Conservation (phyloP, 805 yeast genomes). For the Vanderwaltozyma tropicalis region DNA sequence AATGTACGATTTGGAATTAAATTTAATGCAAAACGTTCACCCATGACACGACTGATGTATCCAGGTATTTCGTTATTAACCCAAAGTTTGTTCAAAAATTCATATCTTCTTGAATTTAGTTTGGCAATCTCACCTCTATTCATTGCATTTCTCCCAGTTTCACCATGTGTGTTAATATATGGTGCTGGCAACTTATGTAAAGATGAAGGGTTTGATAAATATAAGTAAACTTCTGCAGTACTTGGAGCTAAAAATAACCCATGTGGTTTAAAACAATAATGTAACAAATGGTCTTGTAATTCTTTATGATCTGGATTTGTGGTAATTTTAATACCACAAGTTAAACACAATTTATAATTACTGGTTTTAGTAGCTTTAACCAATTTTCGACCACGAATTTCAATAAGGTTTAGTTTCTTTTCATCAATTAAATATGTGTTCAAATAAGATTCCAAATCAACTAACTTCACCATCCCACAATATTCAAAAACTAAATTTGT, state of each 20-base stretch:
- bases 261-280: constrained; percentile 24
- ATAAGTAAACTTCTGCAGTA: constrained; percentile 24
- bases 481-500: constrained; percentile 24
- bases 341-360: constrained; percentile 34
- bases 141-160: constrained; percentile 45
- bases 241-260: constrained; percentile 31
- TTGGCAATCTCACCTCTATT: constrained; percentile 46
- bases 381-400: constrained; percentile 23
- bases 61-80: constrained; percentile 47
- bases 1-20: constrained; percentile 13
- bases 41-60: constrained; percentile 32
- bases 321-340: constrained; percentile 35
- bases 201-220: constrained; percentile 25
- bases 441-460: constrained; percentile 41
- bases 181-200: constrained; percentile 44
- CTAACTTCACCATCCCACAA: constrained; percentile 45
- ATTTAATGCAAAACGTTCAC: constrained; percentile 23
- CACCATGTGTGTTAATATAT: constrained; percentile 66
- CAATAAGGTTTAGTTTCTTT: constrained; percentile 16
- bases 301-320: constrained; percentile 22
- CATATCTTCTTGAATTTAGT: constrained; percentile 44
- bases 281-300: constrained; percentile 21
- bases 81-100: constrained; percentile 50
- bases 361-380: constrained; percentile 5
- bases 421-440: constrained; percentile 30